Base-by-base conservation (phyloP, 345 rosid species). In the Pugionium dolabratum region DNA sequence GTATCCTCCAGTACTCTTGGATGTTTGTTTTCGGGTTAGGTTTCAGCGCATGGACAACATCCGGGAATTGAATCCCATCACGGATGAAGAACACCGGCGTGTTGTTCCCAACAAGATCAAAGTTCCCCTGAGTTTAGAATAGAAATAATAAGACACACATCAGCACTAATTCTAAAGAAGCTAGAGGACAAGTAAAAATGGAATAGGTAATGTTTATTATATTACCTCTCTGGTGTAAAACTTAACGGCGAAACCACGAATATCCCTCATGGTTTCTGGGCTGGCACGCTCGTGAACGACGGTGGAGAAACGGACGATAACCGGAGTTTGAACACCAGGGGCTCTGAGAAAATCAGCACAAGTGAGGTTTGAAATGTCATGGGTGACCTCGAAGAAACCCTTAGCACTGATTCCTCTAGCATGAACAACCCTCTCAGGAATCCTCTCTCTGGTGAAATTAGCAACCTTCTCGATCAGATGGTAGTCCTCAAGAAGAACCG, bases 361-460 rank as follows among this genome's bases (percentile, higher is more conserved):
- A 9, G 95, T 76, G 67, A 88, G 93, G 59, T 78, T 25, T 54
- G 97, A 85, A 67, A 94, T 71, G 68, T 90, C 95, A 75, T 94
- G 99, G 0, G 99, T 94, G 67, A 88, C 95, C 79, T 94, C 97
- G 70, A 94, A 94, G 85, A 94, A 94, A 62, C 97, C 99, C 76
- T 94, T 94, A 5, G 97, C 97, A 73, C 99, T 94, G 69, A 88
- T 95, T 75, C 99, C 97, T 82, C 99, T 82, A 26, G 97, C 97
- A 67, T 94, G 99, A 76, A 94, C 99, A 34, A 94, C 96, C 75
- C 99, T 92, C 76, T 94, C 97, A 45, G 97, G 99, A 59, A 94
- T 88, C 56, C 99, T 59, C 79, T 90, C 97, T 64, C 99, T 86
- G 43, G 85, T 91, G 70, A 94, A 90, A 45, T 90, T 86, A 62